Conservation (phyloP, 306 rosid genomes). For the Sechiopsis laciniata region DNA sequence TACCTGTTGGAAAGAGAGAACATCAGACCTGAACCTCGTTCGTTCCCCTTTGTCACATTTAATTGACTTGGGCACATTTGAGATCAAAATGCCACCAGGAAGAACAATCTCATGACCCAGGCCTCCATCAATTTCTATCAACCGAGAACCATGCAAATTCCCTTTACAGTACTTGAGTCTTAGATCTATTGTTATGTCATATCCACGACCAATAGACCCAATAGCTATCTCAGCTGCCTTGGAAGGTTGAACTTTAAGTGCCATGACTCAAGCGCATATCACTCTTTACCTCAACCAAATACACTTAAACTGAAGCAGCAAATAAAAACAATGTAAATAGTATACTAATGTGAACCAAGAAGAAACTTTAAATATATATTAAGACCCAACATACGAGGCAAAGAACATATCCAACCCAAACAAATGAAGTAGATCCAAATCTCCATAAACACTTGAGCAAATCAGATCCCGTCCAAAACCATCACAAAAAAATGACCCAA, state of each 20-base stretch:
- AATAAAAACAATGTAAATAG: not conserved
- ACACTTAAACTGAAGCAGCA: not conserved
- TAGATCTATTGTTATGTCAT: conserved; percentile 65
- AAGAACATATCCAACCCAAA: conserved; percentile 11
- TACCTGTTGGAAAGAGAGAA: conserved; percentile 96
- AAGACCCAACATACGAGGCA: not conserved
- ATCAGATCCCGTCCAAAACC: not conserved
- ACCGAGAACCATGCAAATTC: conserved; percentile 41
- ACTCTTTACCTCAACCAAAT: conserved; percentile 25
- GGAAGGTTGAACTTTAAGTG: conserved; percentile 55
- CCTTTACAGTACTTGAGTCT: conserved; percentile 89
- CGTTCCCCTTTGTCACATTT: conserved; percentile 97
- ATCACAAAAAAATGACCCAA: not conserved
- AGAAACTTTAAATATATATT: not conserved
- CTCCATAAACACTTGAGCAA: not conserved
- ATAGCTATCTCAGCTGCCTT: conserved; percentile 79
- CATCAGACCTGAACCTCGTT: conserved; percentile 89
- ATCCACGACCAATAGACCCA: conserved; percentile 83
- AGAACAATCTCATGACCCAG: conserved; percentile 60
- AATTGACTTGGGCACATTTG: conserved; percentile 71
- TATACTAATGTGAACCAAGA: conserved; percentile 1
- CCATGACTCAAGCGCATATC: conserved; percentile 61
- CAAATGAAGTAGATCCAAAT: conserved; percentile 6
- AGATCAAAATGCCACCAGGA: conserved; percentile 69
- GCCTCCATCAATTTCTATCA: conserved; percentile 67